These are phyloP conservation scores for Penicillium macrosclerotiorum DNA, from an alignment of 495 filamentous ascomycete species.

Conservation along the genomic window DNA sequence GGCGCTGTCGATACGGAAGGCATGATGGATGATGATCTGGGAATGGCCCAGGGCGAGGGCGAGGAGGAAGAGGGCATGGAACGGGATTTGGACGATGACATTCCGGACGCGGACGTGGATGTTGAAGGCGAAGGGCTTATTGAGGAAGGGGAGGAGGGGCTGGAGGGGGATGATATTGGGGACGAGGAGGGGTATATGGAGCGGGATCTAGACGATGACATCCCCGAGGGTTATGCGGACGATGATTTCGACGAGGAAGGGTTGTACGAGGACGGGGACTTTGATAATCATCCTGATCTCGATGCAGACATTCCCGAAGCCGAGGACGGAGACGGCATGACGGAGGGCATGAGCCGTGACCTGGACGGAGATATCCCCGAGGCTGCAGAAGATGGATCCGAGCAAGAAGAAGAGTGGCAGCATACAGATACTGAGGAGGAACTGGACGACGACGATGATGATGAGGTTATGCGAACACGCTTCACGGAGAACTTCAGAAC, in stretches of 20 bases:
- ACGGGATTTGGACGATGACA: slow-evolving; percentile 48
- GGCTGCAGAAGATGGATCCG: slow-evolving; percentile 30
- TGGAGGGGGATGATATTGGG: slow-evolving; percentile 35
- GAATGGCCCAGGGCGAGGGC: slow-evolving; percentile 20
- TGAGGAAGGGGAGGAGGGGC: slow-evolving; percentile 42
- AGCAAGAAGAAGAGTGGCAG: slow-evolving; percentile 47
- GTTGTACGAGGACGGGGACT: slow-evolving; percentile 35
- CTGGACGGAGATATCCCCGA: slow-evolving; percentile 47
- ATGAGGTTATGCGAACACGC: slow-evolving; percentile 26
- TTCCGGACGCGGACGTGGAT: slow-evolving; percentile 41
- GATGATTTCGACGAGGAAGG: slow-evolving; percentile 44
- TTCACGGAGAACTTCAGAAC: slow-evolving; percentile 33
- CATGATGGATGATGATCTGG: slow-evolving; percentile 30
- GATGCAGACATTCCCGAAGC: slow-evolving; percentile 44
- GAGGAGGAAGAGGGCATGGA: slow-evolving; percentile 41
- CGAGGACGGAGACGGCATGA: slow-evolving; percentile 27
- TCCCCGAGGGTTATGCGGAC: slow-evolving; percentile 47
- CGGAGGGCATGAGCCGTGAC: slow-evolving; percentile 29
- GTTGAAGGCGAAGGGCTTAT: slow-evolving; percentile 36
- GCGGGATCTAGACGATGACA: slow-evolving; percentile 51
- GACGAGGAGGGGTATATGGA: slow-evolving; percentile 46
- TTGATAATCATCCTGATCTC: slow-evolving; percentile 42
- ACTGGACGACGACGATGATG: slow-evolving; percentile 48
- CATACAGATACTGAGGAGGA: slow-evolving; percentile 86
- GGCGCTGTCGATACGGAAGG: slow-evolving; percentile 59